Evolutionary conservation across 805 yeast species (phyloP), one percentile per base, ranked within the genome.

Genomic region (Kazachstania africana): DNA sequence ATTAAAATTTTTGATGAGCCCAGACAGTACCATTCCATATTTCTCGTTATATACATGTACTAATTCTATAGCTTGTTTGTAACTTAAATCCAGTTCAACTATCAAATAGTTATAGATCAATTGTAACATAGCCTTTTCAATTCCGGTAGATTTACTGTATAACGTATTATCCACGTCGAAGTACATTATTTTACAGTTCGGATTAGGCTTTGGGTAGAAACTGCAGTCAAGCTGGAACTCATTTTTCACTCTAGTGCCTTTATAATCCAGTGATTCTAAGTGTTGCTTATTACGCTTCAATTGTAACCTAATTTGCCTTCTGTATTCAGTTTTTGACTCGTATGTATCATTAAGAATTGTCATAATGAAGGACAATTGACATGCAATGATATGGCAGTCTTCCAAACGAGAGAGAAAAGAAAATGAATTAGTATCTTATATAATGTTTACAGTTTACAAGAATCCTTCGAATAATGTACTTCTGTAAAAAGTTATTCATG

Each of bases 121-220:
- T 16, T 68, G 72, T 46, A 77, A 88, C 95, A 88, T 88, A 56
- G 81, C 52, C 41, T 78, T 85, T 43, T 78, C 85, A 43, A 88
- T 78, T 50, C 66, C 65, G 16, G 78, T 69, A 1, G 80, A 71
- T 37, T 85, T 62, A 31, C 70, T 67, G 56, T 88, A 87, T 21
- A 87, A 65, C 48, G 95, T 84, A 55, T 87, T 87, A 61, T 88
- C 97, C 31, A 88, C 80, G 51, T 87, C 97, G 47, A 87, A 87
- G 54, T 74, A 84, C 56, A 87, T 81, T 8, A 63, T 57, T 13
- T 42, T 53, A 8, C 9, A 19, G 22, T 8, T 34, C 0, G 50
- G 50, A 19, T 48, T 46, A 6, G 45, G 39, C 8, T 35, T 27
- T 4, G 57, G 55, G 0, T 42, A 16, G 1, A 17, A 37, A 6